Conservation (phyloP, 2,329 filamentous ascomycete genomes). For the Penicillium sp. region DNA sequence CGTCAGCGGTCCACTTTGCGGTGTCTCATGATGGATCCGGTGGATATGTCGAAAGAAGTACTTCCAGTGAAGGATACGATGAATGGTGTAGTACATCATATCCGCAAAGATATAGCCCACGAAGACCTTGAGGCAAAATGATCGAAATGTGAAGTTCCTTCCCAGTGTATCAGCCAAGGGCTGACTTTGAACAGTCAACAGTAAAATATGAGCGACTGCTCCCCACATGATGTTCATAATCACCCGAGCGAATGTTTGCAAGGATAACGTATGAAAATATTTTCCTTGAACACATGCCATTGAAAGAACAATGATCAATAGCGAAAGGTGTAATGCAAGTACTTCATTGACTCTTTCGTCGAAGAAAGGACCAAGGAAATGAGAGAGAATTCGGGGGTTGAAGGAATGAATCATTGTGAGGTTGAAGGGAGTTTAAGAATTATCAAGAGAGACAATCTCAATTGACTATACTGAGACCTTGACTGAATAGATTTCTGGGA, state of each 20-base stretch:
- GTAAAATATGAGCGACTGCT: neutral
- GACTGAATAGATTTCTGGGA: neutral
- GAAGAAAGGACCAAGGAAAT: neutral
- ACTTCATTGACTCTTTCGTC: neutral
- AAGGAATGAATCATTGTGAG: neutral
- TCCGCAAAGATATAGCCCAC: neutral
- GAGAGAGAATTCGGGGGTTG: neutral
- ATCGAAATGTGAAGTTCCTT: neutral
- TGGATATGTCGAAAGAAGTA: neutral
- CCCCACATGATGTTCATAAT: neutral
- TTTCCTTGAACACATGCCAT: neutral
- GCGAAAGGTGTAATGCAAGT: neutral
- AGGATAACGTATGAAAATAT: neutral
- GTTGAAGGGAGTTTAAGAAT: neutral
- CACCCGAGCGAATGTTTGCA: neutral
- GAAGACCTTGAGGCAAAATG: neutral
- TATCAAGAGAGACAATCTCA: neutral
- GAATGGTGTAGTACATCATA: neutral
- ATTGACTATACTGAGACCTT: neutral
- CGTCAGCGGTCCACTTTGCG: neutral
- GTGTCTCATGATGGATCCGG: neutral
- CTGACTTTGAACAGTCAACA: neutral
- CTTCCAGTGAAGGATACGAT: neutral
- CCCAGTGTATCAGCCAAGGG: neutral
- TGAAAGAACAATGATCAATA: neutral